Base-by-base conservation (phyloP, 2,329 filamentous ascomycete genomes). In the Talaromyces funiculosus region DNA sequence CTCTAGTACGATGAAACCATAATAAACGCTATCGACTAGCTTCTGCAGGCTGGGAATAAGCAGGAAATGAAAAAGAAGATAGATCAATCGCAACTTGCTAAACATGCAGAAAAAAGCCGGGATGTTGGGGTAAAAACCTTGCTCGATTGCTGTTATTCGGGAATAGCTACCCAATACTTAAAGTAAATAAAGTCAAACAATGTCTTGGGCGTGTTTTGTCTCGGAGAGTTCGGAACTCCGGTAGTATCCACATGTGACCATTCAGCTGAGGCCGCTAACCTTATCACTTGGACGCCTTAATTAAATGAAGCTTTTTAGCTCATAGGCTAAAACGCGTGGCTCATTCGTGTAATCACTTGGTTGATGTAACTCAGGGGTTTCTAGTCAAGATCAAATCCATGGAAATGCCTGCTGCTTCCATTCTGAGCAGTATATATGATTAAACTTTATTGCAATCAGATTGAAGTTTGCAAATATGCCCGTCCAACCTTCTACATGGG, bases 251-350 rank as follows among this genome's bases (percentile, higher is more conserved):
- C 16, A 6, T 20, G 5, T 14, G 45, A 20, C 26, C n/a, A 31
- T 9, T 4, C 6, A 18, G 16, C 45, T 14, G 33, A 51, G 26
- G 16, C 43, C 12, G 24, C 43, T 47, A 47, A 26, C 22, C 43
- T 47, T 31, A 51, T 31, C 26, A 12, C 7, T 51, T 33, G 26
- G 45, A 14, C 26, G 45, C 45, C n/a, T 33, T 51, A 33, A 33
- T 33, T 51, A 51, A 51, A 51, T 51, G 45, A 51, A 51, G 47
- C 47, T 51, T 51, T 51, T 51, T 51, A 51, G 47, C 14, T 20
- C 47, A 51, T 22, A 14, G 4, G 16, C 47, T 51, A 51, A 51
- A 33, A 51, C n/a, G 10, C 26, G 22, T 51, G 29, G n/a, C 47
- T 18, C 47, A 33, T 31, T 16, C n/a, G 5, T n/a, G n/a, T 6